Base-by-base conservation (phyloP, 371 early-diverging fungal genomes). In the Mortierella polycephala region DNA sequence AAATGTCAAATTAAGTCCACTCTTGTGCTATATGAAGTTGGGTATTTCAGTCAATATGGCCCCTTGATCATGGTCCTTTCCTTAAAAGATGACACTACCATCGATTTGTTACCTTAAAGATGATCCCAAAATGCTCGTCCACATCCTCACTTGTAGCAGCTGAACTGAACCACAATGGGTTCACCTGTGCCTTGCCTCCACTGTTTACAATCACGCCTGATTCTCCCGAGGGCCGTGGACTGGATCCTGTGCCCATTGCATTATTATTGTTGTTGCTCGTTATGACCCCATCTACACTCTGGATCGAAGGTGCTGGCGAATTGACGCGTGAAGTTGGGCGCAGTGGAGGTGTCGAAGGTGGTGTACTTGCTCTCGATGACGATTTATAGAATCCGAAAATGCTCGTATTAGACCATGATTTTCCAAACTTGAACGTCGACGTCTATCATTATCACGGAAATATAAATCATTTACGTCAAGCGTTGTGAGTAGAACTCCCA, bases 381-480 rank as follows among this genome's bases (percentile, higher is more conserved):
- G 85, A 67, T 23, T 81, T 70, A 49, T 88, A 89, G 59, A 86
- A 89, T 37, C 81, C 83, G 23, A 89, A 69, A 37, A 89, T 82
- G 42, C 85, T 85, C 6, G 87, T 74, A 12, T 85, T 82, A 8
- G 89, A 86, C 55, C 87, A 70, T 9, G 89, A 82, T 59, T 85
- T 85, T 51, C 86, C 85, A 55, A 87, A 74, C 20, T 86, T 89
- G 49, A 87, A 74, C 2, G 83, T 81, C 8, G 79, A 71, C 51
- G 40, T 52, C 57, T 51, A 53, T 18, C 1, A 30, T 30, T 30
- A 30, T 30, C 30, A 30, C 30, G 4, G 30, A 30, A 30, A 30
- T 30, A 30, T 30, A 30, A 30, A 30, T 4, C 30, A 30, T 1
- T 30, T 30, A 30, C 2, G 30, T 30, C 30, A 30, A 30, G 30